A percentile compares a stretch with the other conserved stretches of the same genome.
Evolutionary conservation across 768 basidiomycete genomes (phyloP).

Genomic region (Mycena olivaceomarginata): DNA sequence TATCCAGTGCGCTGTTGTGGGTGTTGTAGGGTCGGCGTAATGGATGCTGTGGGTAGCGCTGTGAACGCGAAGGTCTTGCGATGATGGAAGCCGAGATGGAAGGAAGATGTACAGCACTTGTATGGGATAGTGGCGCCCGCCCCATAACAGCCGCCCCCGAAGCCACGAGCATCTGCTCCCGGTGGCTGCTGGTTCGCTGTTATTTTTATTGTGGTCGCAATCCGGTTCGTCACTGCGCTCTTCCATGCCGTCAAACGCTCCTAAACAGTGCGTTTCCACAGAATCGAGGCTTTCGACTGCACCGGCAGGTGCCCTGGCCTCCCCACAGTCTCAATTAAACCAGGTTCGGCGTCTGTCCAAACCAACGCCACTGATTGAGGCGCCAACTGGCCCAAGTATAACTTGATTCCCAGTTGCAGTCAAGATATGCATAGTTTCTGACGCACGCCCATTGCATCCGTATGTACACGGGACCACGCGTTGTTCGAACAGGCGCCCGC

Average conservation of each 20-base stretch:
- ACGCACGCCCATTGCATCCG: background rate
- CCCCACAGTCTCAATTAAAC: background rate
- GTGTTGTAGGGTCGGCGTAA: background rate
- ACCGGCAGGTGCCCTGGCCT: no score
- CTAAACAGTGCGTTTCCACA: no score
- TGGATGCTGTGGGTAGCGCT: background rate
- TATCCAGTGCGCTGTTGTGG: background rate
- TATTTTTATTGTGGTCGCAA: background rate
- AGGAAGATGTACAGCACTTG: background rate
- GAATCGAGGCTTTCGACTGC: no score
- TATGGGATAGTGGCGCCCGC: background rate
- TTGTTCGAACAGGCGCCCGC: background rate
- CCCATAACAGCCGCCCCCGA: background rate
- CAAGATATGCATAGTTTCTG: background rate
- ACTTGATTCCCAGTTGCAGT: background rate
- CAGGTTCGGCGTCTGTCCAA: background rate
- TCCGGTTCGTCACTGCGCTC: no score
- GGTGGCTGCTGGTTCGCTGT: background rate
- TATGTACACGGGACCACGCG: background rate
- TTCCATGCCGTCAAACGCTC: no score
- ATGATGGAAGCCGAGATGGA: background rate
- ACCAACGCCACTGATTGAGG: background rate
- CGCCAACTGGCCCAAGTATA: background rate
- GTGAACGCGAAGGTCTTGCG: background rate
- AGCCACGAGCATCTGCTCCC: background rate